These are phyloP conservation scores for Spongispora temasekensis DNA, from an alignment of 1,284 basidiomycete genomes.

Conservation along the genomic window DNA sequence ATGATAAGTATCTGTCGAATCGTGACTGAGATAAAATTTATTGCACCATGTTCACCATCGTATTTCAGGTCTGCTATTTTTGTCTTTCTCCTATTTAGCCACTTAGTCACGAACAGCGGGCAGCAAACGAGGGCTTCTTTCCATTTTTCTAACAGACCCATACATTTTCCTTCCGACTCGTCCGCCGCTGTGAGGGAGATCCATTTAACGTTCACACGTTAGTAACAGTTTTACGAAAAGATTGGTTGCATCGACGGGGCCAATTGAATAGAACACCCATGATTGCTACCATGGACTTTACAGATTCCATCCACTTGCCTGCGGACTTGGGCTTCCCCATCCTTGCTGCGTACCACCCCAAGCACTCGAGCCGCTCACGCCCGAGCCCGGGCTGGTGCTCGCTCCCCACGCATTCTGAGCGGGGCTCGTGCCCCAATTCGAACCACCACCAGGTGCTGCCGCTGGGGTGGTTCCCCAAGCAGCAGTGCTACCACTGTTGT, in stretches of 20 bases:
- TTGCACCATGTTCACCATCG: too few relatives aligned
- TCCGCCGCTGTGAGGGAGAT: too few relatives aligned
- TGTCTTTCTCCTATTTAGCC: too few relatives aligned
- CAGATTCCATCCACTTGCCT: conserved; percentile 59
- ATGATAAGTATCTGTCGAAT: too few relatives aligned
- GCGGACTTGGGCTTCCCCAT: conserved; percentile 45
- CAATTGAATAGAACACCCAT: not conserved
- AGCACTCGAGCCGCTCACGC: conserved; percentile 20
- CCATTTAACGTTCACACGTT: not conserved
- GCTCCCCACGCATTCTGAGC: conserved; percentile 33
- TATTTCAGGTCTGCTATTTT: too few relatives aligned
- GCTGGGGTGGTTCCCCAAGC: conserved; percentile 31
- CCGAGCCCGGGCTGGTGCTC: conserved; percentile 36
- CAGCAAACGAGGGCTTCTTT: too few relatives aligned
- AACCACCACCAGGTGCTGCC: conserved; percentile 27
- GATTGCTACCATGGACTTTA: conserved; percentile 20
- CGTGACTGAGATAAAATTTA: too few relatives aligned
- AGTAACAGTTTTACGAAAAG: not conserved
- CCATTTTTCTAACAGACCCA: too few relatives aligned
- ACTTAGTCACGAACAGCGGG: too few relatives aligned
- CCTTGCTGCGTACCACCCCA: conserved; percentile 40
- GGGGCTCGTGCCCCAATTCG: conserved; percentile 42
- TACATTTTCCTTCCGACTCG: too few relatives aligned
- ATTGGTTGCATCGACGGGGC: not conserved
- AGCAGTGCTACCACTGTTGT: conserved; percentile 21